phyloP scores from a whole-genome alignment of 2,329 filamentous ascomycete species.

The Colletotrichum karsti region DNA sequence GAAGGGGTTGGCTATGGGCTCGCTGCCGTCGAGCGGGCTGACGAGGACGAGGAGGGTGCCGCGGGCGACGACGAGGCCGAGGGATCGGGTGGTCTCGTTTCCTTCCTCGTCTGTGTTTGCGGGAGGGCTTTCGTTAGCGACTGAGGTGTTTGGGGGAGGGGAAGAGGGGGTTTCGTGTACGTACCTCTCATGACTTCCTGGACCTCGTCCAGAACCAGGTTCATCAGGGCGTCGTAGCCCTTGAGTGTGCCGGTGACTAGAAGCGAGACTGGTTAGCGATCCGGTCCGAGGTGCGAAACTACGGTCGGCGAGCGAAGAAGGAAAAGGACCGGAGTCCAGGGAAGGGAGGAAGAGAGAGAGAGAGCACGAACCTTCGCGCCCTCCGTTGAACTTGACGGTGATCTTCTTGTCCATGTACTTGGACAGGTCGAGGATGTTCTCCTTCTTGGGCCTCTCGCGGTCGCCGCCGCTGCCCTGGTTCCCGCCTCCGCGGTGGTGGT shows the following conservation, averaged over 20 bases:
- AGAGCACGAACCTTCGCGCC: slow-evolving; percentile 71
- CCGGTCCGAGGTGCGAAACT: too few relatives aligned
- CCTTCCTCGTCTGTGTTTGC: slow-evolving; percentile 85
- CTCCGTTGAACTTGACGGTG: slow-evolving; percentile 95
- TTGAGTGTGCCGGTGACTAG: slow-evolving; percentile 88
- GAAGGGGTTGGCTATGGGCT: slow-evolving; percentile 96
- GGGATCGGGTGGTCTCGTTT: slow-evolving; percentile 81
- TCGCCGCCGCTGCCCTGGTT: slow-evolving; percentile 40
- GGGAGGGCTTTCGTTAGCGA: slow-evolving; percentile 25
- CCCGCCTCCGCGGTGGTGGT: slow-evolving; percentile 45
- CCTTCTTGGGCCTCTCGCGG: slow-evolving; percentile 90
- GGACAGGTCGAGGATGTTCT: slow-evolving; percentile 93
- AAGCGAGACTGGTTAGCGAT: slow-evolving; percentile 12
- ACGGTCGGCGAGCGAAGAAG: too few relatives aligned
- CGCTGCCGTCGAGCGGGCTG: slow-evolving; percentile 91
- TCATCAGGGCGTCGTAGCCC: slow-evolving; percentile 98
- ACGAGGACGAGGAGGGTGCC: slow-evolving; percentile 94
- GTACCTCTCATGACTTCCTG: slow-evolving; percentile 88
- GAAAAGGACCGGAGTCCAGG: not conserved
- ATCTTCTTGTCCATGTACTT: slow-evolving; percentile 99
- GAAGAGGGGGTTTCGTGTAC: slow-evolving; percentile 32
- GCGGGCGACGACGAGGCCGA: slow-evolving; percentile 88
- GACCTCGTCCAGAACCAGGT: slow-evolving; percentile 93
- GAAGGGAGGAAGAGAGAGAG: not conserved
- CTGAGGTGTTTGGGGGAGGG: not conserved